Conservation (phyloP, 2,329 filamentous ascomycete species). For the Sarocladiaceae sp. region DNA sequence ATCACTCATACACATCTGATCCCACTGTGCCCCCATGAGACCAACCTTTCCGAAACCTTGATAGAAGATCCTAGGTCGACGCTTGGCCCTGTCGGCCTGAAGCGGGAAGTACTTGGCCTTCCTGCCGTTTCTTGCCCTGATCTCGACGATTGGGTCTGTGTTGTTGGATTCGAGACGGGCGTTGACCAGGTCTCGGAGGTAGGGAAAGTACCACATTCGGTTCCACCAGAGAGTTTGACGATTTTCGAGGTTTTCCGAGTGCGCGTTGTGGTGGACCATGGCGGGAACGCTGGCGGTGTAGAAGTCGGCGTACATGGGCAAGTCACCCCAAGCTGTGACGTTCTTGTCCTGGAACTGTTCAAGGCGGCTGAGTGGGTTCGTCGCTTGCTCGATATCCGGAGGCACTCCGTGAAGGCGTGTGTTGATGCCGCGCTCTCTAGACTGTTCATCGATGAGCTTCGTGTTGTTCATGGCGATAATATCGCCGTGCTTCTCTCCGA, state of each 20-base stretch:
- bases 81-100: not conserved
- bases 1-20: not conserved
- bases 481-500: constrained; percentile 18
- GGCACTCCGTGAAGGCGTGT: constrained; percentile 16
- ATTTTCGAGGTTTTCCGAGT: constrained; percentile 17
- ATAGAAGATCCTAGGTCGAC: not conserved
- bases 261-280: constrained; percentile 20
- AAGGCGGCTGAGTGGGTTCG: constrained; percentile 12
- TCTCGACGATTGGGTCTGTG: not conserved
- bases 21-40: not conserved
- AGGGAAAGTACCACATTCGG: constrained; percentile 19
- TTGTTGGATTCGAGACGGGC: not conserved
- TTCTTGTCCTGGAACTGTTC: not conserved
- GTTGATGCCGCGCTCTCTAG: constrained; percentile 14
- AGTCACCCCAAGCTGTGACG: constrained; percentile 15
- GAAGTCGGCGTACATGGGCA: constrained; percentile 20
- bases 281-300: constrained; percentile 18
- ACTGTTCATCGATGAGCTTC: constrained; percentile 14
- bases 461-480: constrained; percentile 18
- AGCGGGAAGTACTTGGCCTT: not conserved
- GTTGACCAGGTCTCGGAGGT: constrained; percentile 16
- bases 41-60: not conserved
- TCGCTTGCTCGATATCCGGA: constrained; percentile 12
- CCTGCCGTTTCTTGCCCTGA: not conserved
- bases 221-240: constrained; percentile 20